A percentile compares a stretch with the other conserved stretches of the same genome.
phyloP scores from a whole-genome alignment of 139 green algal species.

The Chlamydomonas incerta region DNA sequence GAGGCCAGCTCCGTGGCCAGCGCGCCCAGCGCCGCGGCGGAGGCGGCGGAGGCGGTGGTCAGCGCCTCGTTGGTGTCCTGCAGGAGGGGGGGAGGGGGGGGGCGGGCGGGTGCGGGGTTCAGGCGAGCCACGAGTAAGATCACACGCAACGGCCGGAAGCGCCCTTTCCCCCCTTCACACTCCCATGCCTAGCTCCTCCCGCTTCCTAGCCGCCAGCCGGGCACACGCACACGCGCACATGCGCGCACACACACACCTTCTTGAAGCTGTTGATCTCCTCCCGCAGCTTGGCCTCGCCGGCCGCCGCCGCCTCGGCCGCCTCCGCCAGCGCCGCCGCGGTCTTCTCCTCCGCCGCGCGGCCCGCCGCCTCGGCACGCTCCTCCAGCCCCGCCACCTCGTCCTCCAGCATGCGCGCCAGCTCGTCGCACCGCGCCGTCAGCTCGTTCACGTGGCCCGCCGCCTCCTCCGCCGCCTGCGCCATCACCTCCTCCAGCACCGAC shows the following conservation, averaged over 20 bases:
- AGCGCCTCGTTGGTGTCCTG: neutral
- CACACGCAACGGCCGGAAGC: too few relatives aligned
- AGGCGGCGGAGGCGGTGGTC: slow-evolving; percentile 14
- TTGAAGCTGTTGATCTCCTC: neutral
- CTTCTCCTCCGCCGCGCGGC: slow-evolving; percentile 27
- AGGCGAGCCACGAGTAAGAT: too few relatives aligned
- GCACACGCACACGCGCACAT: neutral
- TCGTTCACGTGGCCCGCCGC: neutral
- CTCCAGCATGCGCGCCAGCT: slow-evolving; percentile 48
- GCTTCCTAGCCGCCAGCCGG: too few relatives aligned
- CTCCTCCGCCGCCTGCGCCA: slow-evolving; percentile 32
- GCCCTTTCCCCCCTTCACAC: too few relatives aligned
- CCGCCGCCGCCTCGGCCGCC: slow-evolving; percentile 3
- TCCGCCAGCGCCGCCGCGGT: neutral
- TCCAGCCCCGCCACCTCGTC: slow-evolving; percentile 31
- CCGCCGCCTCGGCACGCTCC: too few relatives aligned
- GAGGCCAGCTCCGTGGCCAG: neutral
- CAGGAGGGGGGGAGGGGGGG: neutral
- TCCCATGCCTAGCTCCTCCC: too few relatives aligned
- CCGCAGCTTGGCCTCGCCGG: neutral
- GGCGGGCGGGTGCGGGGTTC: too few relatives aligned
- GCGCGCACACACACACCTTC: neutral
- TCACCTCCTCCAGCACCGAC: slow-evolving; percentile 28
- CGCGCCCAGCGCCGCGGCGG: neutral
- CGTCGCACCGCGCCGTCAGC: neutral